Evolutionary conservation across 805 yeast species (phyloP).

Genomic region (Blastobotrys peoriensis): DNA sequence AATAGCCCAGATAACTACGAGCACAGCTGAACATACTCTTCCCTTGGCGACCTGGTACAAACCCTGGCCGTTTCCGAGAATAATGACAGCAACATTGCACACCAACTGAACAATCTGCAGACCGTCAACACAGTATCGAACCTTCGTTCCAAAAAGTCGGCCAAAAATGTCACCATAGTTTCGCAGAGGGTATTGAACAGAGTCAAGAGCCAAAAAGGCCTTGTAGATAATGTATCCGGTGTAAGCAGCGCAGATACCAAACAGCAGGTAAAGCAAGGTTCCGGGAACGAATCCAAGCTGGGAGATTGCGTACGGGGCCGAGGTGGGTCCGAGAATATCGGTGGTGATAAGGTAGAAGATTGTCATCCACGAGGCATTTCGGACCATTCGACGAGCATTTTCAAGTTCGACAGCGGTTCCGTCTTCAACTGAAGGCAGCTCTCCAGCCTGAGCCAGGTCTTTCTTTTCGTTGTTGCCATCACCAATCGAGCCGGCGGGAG

Average conservation of each 20-base stretch:
- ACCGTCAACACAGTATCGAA: constrained; percentile 31
- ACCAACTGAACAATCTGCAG: constrained; percentile 40
- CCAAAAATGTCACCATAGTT: constrained; percentile 40
- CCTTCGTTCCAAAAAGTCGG: constrained; percentile 34
- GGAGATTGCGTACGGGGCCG: constrained; percentile 42
- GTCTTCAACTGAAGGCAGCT: constrained; percentile 1
- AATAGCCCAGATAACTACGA: constrained; percentile 39
- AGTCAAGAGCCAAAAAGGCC: constrained; percentile 35
- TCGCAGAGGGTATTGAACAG: constrained; percentile 38
- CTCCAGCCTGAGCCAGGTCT: background rate
- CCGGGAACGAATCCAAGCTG: constrained; percentile 44
- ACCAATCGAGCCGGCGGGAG: background rate
- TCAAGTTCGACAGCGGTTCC: constrained; percentile 1
- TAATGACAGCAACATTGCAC: constrained; percentile 39
- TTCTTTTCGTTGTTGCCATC: background rate
- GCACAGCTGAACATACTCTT: constrained; percentile 36
- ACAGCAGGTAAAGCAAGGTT: constrained; percentile 35
- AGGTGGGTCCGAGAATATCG: constrained; percentile 42
- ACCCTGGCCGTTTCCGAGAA: constrained; percentile 39
- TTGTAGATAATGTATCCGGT: constrained; percentile 37
- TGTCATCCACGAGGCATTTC: constrained; percentile 21
- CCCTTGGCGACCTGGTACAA: constrained; percentile 34
- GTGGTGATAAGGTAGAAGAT: constrained; percentile 45
- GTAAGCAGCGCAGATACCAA: constrained; percentile 39
- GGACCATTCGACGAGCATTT: constrained; percentile 18